Conservation (phyloP, 345 rosid genomes). For the Chamaenerion angustifolium region DNA sequence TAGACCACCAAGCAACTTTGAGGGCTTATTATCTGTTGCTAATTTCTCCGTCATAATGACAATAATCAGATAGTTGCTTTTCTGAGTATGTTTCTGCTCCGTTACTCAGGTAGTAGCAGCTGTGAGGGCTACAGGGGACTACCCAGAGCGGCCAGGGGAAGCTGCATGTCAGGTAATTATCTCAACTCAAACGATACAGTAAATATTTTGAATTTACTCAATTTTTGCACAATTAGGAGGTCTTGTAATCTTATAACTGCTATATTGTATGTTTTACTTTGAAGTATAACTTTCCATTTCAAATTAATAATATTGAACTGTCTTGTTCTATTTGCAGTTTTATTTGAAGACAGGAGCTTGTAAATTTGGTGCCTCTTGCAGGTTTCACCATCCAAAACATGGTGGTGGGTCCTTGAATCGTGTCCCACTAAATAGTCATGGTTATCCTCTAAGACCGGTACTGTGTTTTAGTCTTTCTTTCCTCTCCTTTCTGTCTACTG, state of each 20-base stretch:
- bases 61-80: background rate
- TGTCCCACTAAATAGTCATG: conserved; percentile 47
- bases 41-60: background rate
- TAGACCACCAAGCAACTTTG: no score
- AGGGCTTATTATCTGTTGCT: background rate
- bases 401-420: conserved; percentile 52
- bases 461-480: background rate
- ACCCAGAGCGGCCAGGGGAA: conserved; percentile 78
- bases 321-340: conserved; percentile 38
- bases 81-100: conserved; percentile 1
- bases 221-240: background rate
- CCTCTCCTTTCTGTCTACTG: background rate
- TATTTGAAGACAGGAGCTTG: conserved; percentile 78
- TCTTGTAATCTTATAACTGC: background rate
- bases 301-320: background rate
- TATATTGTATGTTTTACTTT: no score
- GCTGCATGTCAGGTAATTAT: conserved; percentile 74
- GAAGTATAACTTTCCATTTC: no score
- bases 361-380: conserved; percentile 95
- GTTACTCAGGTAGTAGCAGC: conserved; percentile 48
- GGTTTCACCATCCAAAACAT: conserved; percentile 88
- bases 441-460: conserved; percentile 78
- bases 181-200: no score
- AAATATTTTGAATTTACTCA: no score
- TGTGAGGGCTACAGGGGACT: conserved; percentile 68